Evolutionary conservation across 2,329 filamentous ascomycete genomes (phyloP), one percentile per base, ranked within the genome.

Genomic region (Tolypocladium cylindrosporum): DNA sequence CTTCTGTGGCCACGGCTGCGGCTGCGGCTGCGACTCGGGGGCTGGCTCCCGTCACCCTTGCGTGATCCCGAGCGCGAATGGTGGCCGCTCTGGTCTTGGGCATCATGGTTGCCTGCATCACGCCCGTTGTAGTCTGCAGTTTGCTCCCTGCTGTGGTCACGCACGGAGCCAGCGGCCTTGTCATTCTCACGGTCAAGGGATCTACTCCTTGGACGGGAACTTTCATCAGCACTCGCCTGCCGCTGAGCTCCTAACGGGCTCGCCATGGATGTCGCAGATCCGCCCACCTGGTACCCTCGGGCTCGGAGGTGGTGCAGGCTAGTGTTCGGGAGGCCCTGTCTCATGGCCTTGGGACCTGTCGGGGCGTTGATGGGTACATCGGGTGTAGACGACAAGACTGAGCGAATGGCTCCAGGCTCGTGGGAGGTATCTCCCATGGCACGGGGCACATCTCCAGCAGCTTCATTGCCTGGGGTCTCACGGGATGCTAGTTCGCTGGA

Each of bases 281-380:
- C 74, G 64, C 71, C 72, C 42, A 80, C 73, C 62, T 71, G 78
- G 67, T 74, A 77, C 43, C 78, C 79, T 61, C 78, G 73, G 31
- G 81, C 81, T 62, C 84, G 77, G 70, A 86, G 70, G 65, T 88
- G 83, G 62, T 86, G 82, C 56, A 89, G 82, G 64, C 89, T 90
- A 58, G 87, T 92, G 71, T 95, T 95, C 55, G 90, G 89, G 13
- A 91, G 78, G 37, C 91, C 91, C 72, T 94, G 88, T 62, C 93
- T 84, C 90, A 97, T 96, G 21, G 94, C 94, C 74, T 94, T 92
- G 54, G 94, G 94, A 11, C 92, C 94, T 57, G 89, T 96, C 36
- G 94, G 94, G 36, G 94, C 94, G 74, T 80, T 90, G 74, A 85
- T 72, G 51, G 84, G 84, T 55, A 75, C 72, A 65, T 75, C 71